Base-by-base conservation (phyloP, 75 land plant genomes). In the Selaginella moellendorffii region DNA sequence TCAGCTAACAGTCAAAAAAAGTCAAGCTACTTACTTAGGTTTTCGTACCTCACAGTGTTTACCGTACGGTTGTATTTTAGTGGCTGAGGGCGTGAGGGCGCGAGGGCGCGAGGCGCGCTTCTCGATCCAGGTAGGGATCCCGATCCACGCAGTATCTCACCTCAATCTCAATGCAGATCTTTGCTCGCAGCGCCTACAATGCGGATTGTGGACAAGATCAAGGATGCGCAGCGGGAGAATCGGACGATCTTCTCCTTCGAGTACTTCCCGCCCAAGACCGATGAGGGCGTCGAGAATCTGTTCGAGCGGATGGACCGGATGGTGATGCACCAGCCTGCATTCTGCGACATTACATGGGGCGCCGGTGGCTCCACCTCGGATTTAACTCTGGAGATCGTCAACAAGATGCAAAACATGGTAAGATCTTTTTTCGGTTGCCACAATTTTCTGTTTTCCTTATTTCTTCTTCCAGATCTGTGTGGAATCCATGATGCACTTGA, bases 291-390 rank as follows among this genome's bases (percentile, higher is more conserved):
- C 1, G 74, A 71, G 61, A 71, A 71, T 66, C 69, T 71, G 26
- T 65, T 66, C 31, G 74, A 71, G 24, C 21, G 74, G 31, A 71
- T 71, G 74, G 74, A 71, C 30, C 68, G 74, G 26, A 92, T 92
- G 97, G 97, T 85, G 18, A 69, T 76, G 8, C 82, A 85, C 64
- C 74, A 77, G 63, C 97, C 97, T 0, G 0, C 84, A 1, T 92
- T 92, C 76, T 92, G 97, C 68, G 97, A 88, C 75, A 88, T 92
- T 54, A 88, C 97, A 0, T 92, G 95, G 97, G 95, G 89, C 17
- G 95, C 95, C 46, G 95, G 97, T 25, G 97, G 95, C n/a, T 85
- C 95, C 69, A 91, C 95, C 8, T 96, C 97, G 17, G 97, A 85
- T 65, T 80, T 88, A 68, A 91, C 97, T 17, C 84, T 91, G 29